Percentiles rank a stretch among this genome's conserved stretches.
phyloP scores from a whole-genome alignment of 1,284 basidiomycete genomes.

The Ustilago hordei region DNA sequence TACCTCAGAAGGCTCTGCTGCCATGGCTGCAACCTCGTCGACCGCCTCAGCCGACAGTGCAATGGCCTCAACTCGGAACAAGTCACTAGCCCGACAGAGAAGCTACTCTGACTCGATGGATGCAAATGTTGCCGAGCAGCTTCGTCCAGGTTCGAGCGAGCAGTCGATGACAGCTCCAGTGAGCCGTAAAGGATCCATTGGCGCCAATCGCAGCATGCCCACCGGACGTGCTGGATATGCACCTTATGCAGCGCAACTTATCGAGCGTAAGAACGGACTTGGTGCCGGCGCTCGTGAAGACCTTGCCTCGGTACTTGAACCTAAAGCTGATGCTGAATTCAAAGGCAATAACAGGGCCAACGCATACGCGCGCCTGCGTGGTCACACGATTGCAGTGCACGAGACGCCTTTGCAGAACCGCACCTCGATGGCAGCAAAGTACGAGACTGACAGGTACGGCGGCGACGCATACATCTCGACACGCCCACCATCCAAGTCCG shows the following conservation, averaged over 20 bases:
- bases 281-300: background rate
- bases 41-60: conserved; percentile 11
- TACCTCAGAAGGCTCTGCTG: conserved; percentile 2
- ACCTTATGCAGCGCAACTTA: conserved; percentile 5
- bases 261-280: background rate
- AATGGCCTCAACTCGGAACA: conserved; percentile 2
- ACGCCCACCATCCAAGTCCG: conserved; percentile 7
- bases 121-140: conserved; percentile 19
- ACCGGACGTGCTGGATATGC: conserved; percentile 3
- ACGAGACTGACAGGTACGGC: background rate
- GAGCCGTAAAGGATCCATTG: conserved; percentile 31
- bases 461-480: conserved; percentile 3
- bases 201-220: conserved; percentile 1
- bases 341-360: conserved; percentile 2
- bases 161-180: conserved; percentile 33
- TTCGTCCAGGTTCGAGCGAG: conserved; percentile 15
- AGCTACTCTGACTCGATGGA: conserved; percentile 54
- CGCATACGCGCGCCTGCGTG: conserved; percentile 22
- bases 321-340: conserved; percentile 8
- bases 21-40: conserved; percentile 14
- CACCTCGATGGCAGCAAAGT: background rate
- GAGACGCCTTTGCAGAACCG: conserved; percentile 25
- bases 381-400: conserved; percentile 33
- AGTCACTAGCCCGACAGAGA: conserved; percentile 37
- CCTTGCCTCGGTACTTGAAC: conserved; percentile 38